Conservation (phyloP, 805 yeast species). For the Saturnispora besseyi region DNA sequence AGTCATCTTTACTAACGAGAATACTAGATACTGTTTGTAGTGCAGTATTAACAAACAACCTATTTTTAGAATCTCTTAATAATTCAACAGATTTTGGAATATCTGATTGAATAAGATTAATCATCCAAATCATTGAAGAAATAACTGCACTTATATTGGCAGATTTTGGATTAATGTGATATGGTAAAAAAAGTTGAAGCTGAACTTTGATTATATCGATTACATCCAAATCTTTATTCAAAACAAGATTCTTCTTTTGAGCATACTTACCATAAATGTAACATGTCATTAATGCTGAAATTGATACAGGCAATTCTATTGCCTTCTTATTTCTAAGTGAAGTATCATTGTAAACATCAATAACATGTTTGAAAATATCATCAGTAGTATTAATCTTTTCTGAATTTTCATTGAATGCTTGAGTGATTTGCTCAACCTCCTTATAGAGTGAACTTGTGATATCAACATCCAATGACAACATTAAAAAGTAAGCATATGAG, state of each 20-base stretch:
- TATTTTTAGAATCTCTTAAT: conserved; percentile 7
- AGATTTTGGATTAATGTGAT: conserved; percentile 19
- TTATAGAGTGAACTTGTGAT: conserved; percentile 33
- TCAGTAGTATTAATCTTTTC: conserved; percentile 26
- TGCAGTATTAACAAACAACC: conserved; percentile 15
- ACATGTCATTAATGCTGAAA: conserved; percentile 10
- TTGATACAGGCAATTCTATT: conserved; percentile 11
- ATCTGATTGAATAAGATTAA: conserved; percentile 14
- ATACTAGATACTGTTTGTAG: conserved; percentile 20
- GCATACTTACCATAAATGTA: conserved; percentile 19
- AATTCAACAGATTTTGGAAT: background rate
- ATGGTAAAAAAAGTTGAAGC: conserved; percentile 35
- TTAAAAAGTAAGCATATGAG: conserved; percentile 31
- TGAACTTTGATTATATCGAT: conserved; percentile 32
- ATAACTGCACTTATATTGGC: conserved; percentile 14
- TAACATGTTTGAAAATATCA: conserved; percentile 33
- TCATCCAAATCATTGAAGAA: conserved; percentile 16
- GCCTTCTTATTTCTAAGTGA: conserved; percentile 12
- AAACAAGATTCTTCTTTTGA: conserved; percentile 8
- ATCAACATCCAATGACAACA: conserved; percentile 60
- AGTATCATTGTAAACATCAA: conserved; percentile 34
- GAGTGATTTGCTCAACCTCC: conserved; percentile 30
- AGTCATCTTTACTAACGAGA: conserved; percentile 15
- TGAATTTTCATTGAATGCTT: conserved; percentile 29
- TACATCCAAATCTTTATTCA: conserved; percentile 6